Evolutionary conservation across 2,329 filamentous ascomycete species (phyloP), one percentile per base, ranked within the genome.

Genomic region (Xylariomycetidae sp.): DNA sequence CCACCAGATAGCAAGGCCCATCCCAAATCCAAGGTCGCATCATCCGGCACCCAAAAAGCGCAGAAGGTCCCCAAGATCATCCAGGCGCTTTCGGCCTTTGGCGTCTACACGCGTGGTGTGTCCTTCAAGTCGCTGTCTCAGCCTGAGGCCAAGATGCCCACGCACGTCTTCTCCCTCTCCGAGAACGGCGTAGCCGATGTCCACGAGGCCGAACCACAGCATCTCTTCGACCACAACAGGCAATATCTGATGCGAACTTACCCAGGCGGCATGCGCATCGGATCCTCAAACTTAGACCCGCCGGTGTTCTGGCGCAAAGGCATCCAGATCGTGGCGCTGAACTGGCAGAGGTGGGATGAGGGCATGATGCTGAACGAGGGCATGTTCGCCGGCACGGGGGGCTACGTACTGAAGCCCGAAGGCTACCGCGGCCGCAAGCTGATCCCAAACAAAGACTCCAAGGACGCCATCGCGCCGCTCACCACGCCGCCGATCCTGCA

Each of bases 311-410:
- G 89, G 89, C 75, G 87, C 19, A 82, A 86, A 44, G 89, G 89
- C 11, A 82, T 94, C 3, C 89, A 96, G 59, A 82, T 96, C 48
- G 88, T 94, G 2, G 89, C 89, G 0, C 67, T 97, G 40, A 96
- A 96, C 62, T 97, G 89, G 87, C 89, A 97, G 60, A 82, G 81
- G 41, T 81, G 85, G 59, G 88, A 96, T 51, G 83, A 87, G 48
- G 88, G 87, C 19, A 94, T 94, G 82, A 96, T 96, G 90, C 73
- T 95, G 11, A 96, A 96, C 54, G 82, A 92, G 53, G 89, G 79
- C 48, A 92, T 94, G 87, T 95, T 95, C 59, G 74, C 79, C 2
- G 85, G 82, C 9, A 86, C 85, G 1, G 72, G 72, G n/a, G 89
- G 89, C 15, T 96, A 88, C 67, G 80, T 92, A 2, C 69, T 94